Base-by-base conservation (phyloP, 176 grass and related monocot species). In the Chrysopogon serrulatus region DNA sequence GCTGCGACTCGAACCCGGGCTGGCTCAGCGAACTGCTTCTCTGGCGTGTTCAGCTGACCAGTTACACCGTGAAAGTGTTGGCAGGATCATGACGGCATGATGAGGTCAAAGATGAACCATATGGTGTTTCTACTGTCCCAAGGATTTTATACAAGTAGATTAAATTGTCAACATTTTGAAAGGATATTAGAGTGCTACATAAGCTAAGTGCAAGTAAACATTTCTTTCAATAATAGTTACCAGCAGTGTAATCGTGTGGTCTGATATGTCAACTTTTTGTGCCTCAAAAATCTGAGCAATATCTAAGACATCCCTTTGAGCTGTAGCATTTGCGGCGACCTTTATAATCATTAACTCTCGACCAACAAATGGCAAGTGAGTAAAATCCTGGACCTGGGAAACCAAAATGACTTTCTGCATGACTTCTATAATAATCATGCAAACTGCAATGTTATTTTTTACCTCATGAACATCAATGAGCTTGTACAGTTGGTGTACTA, bases 301-400 rank as follows among this genome's bases (percentile, higher is more conserved):
- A 76, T 94, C 90, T 79, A 92, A 59, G 69, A 94, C 87, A 82
- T 83, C 86, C 43, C 92, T 94, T 28, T 90, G 76, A 47, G 79
- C 90, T 85, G 81, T 35, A 84, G 89, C 82, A 67, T 94, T 94
- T 74, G 86, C 92, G 48, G 92, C 87, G 0, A 94, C 84, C 65
- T 94, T 94, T 79, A 94, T 94, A 64, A 94, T 87, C 87, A 94
- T 92, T 56, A 94, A 84, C 66, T 94, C 92, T 79, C 92, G 90
- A 79, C 86, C 84, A 51, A 87, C 78, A 77, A 94, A 94, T 48
- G 92, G 92, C 41, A 90, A 79, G 71, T 87, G 80, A 18, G 87
- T 94, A 80, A 94, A 44, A 82, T 94, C 92, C 17, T 87, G 72
- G 35, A 94, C 90, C 92, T 94, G 87, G 78, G 27, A 86, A 75